phyloP scores from a whole-genome alignment of 2,329 filamentous ascomycete genomes.

The Calonectria fujianensis region DNA sequence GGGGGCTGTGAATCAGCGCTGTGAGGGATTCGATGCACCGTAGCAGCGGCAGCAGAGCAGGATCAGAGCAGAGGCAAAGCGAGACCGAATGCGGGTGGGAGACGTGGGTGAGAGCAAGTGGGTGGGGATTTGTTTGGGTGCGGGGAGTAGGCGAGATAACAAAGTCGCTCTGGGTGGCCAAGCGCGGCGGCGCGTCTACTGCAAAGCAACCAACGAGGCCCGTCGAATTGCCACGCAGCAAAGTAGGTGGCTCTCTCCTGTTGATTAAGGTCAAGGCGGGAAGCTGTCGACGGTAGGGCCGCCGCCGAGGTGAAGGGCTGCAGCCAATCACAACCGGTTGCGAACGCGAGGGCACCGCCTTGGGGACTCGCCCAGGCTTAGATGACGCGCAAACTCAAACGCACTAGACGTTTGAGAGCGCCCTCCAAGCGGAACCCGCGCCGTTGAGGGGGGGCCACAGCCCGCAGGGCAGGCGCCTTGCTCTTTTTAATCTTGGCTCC shows the following conservation, averaged over 20 bases:
- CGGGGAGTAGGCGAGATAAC: slow-evolving; percentile 18
- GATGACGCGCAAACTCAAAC: slow-evolving; percentile 28
- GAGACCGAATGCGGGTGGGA: slow-evolving; percentile 27
- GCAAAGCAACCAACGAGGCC: slow-evolving; percentile 6
- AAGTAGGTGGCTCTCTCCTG: slow-evolving; percentile 15
- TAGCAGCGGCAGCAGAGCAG: background rate
- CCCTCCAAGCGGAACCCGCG: slow-evolving; percentile 11
- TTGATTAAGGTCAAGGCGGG: slow-evolving; percentile 21
- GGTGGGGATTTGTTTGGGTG: slow-evolving; percentile 22
- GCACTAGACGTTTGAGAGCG: slow-evolving; percentile 7
- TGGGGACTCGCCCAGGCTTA: background rate
- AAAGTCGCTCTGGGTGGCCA: background rate
- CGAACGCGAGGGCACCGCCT: slow-evolving; percentile 27
- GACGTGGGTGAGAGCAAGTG: background rate
- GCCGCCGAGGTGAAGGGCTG: background rate
- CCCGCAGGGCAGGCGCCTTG: background rate
- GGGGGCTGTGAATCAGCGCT: background rate
- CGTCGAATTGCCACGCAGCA: slow-evolving; percentile 11
- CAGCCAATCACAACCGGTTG: background rate
- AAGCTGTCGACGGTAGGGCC: background rate
- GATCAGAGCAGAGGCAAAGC: background rate
- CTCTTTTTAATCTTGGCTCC: background rate
- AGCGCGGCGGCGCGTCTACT: slow-evolving; percentile 17
- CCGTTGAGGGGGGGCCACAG: background rate
- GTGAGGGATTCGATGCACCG: background rate